Base-by-base conservation (phyloP, 179 eudicot genomes). In the Corrigiola litoralis region DNA sequence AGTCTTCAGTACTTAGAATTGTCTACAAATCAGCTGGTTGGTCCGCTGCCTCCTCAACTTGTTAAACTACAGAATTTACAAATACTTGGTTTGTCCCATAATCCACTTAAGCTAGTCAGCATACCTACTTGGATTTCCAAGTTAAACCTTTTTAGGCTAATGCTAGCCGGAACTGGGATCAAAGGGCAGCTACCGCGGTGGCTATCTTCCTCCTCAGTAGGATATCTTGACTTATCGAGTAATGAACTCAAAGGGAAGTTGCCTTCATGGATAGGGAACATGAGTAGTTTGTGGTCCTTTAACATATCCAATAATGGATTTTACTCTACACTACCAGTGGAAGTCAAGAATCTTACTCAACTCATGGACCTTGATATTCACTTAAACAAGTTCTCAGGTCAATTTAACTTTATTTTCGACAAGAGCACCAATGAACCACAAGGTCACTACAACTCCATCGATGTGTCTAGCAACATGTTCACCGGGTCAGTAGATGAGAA, bases 231-330 rank as follows among this genome's bases (percentile, higher is more conserved):
- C 65, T 58, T 84, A 48, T 87, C 89, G 11, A 75, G 75, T 58
- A 86, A 86, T 57, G 72, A 46, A 10, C 64, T 89, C 56, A 72
- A 29, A 36, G 95, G 97, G 14, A 81, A 75, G 70, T 41, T 90
- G 23, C 97, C 95, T 11, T 18, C 62, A 21, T 87, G 91, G 89
- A 83, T 90, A 0, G 91, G 85, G 12, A 87, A 87, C 84, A 83
- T 87, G 89, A 82, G 83, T 0, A 80, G 65, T 50, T 80, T 90
- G 13, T 79, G 81, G 0, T 63, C 59, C 31, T 82, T 90, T 0
- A 87, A 90, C 63, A 38, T 85, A 27, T 85, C 95, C n/a, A 80
- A 82, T 69, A 90, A 90, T 16, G 72, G 55, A 0, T 85, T 90
- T 61, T 38, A 58, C 37, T 79, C 85, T 0, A 58, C 77, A 0